phyloP scores from a whole-genome alignment of 78 protist genomes.

The Isochrysis galbana region DNA sequence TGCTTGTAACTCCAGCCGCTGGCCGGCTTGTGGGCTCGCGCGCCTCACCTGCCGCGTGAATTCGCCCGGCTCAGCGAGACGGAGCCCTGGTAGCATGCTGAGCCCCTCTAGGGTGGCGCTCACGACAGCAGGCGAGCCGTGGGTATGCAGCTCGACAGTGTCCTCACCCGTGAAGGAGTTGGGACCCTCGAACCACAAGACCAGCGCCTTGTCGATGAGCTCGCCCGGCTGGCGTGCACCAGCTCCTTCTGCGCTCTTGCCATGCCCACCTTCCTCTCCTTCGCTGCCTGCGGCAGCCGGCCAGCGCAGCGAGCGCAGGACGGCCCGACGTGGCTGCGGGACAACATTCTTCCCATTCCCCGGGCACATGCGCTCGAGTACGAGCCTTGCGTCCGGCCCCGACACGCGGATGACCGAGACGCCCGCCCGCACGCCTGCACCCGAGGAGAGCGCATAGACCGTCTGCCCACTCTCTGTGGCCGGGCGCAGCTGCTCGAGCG shows the following conservation, averaged over 20 bases:
- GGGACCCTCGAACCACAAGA: conserved; percentile 38
- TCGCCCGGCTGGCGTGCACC: not conserved
- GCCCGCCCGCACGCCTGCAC: conserved; percentile 30
- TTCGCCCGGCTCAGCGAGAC: conserved; percentile 83
- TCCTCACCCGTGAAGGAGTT: conserved; percentile 92
- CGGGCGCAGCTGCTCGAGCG: no score
- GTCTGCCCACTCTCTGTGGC: no score
- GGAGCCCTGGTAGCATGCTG: not conserved
- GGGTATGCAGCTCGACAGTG: conserved; percentile 84
- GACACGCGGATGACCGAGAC: conserved; percentile 46
- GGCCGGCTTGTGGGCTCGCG: no score
- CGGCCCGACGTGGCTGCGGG: conserved; percentile 30
- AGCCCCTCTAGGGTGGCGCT: conserved; percentile 66
- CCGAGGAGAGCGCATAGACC: conserved; percentile 39
- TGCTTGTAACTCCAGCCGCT: no score
- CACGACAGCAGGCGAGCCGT: conserved; percentile 87
- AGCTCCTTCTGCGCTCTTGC: no score
- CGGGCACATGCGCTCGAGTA: not conserved
- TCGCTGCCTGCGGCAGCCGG: not conserved
- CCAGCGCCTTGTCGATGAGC: conserved; percentile 35
- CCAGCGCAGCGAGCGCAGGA: not conserved
- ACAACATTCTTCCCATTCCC: not conserved
- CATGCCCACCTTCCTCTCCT: not conserved
- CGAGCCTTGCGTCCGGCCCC: not conserved
- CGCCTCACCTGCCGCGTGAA: conserved; percentile 79